These are phyloP conservation scores for Thalia dealbata DNA, from an alignment of 176 grass and related monocot species.

Conservation along the genomic window DNA sequence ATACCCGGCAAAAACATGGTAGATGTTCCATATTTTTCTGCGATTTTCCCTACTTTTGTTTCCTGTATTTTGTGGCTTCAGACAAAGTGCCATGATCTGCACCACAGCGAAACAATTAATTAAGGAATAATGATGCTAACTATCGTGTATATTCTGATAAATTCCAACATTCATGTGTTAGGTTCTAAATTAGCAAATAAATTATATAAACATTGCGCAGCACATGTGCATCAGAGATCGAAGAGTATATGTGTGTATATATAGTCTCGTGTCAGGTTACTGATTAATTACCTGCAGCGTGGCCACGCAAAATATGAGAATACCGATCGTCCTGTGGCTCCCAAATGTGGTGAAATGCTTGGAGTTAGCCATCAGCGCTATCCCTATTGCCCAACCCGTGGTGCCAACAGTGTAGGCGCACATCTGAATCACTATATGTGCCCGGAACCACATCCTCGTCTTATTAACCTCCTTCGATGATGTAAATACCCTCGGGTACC, in stretches of 20 bases:
- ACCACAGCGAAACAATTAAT: too few species aligned
- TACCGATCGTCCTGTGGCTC: background rate
- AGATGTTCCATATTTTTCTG: background rate
- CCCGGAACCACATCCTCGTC: background rate
- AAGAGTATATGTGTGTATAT: too few species aligned
- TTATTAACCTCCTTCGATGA: background rate
- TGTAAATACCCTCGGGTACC: background rate
- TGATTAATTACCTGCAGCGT: background rate
- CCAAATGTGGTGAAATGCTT: background rate
- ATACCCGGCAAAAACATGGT: background rate
- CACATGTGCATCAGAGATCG: too few species aligned
- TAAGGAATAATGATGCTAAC: too few species aligned
- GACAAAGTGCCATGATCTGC: constrained; percentile 7
- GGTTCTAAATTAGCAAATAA: too few species aligned
- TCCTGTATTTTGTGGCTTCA: background rate
- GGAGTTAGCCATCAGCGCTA: background rate
- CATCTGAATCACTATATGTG: background rate
- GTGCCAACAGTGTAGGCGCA: background rate
- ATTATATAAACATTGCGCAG: too few species aligned
- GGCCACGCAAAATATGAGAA: background rate
- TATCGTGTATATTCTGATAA: too few species aligned
- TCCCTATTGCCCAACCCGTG: background rate
- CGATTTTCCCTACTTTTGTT: background rate
- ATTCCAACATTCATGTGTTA: too few species aligned
- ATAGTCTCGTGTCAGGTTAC: too few species aligned